Base-by-base conservation (phyloP, 2,329 filamentous ascomycete genomes). In the Penicillium sp. region DNA sequence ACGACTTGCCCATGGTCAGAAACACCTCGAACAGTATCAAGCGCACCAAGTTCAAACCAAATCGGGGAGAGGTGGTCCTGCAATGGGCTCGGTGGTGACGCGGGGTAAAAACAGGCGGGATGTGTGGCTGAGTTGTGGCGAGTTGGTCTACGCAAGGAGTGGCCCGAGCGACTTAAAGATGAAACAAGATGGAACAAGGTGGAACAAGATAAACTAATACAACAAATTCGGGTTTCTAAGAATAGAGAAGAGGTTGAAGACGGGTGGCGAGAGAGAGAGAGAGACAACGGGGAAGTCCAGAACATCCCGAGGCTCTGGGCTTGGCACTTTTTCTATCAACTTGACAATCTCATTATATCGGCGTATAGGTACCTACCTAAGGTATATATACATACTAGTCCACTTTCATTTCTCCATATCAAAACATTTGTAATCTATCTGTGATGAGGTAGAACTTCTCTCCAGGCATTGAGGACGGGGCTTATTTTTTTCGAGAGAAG, bases 1-100 rank as follows among this genome's bases (percentile, higher is more conserved):
- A 74, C 72, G 72, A 74, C 64, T 74, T 74, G 48, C 72, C 72
- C 72, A 74, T 74, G 40, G 52, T 72, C 57, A 63, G 27, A 66
- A 67, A 57, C 49, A 59, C 59, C 27, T 21, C 19, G 29, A 35
- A 45, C 6, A 43, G 37, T 50, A 29, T n/a, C 23, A 56, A 50
- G 45, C 49, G 37, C 58, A 61, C 58, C 37, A 40, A 61, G 37
- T 29, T 58, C 45, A 19, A 42, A 42, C 17, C 40, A 53, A 37
- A 35, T 27, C 41, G 46, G 53, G 47, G 25, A 31, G 50, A 25
- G 29, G 50, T 54, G 48, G 51, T 43, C 54, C 53, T 46, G 51
- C 49, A 54, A 51, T 19, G 50, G 40, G 54, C 45, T 27, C 33
- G 52, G 25, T 35, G 37, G 40, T 53, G 64, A 62, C 65, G 65